Evolutionary conservation across 768 basidiomycete genomes (phyloP).

Genomic region (Exsudoporus frostii): DNA sequence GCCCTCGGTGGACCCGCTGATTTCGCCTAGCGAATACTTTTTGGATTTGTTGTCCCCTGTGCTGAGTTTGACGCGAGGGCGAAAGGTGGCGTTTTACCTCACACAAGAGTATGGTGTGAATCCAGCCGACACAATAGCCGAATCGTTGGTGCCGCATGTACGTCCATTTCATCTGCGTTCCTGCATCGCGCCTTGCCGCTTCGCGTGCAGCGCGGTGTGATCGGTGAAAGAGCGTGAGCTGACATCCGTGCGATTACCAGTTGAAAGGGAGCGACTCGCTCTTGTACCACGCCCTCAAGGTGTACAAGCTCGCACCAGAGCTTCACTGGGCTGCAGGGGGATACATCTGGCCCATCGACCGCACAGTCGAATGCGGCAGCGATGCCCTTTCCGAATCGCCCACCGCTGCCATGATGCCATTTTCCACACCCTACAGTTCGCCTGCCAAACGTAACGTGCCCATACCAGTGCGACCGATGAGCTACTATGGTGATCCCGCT

Average conservation of each 20-base stretch:
- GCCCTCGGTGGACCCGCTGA: constrained; percentile 59
- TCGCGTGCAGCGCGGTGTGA: constrained; percentile 2
- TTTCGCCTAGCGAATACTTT: constrained; percentile 71
- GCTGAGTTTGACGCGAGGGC: constrained; percentile 67
- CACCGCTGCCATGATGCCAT: constrained; percentile 22
- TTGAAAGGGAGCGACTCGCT: constrained; percentile 75
- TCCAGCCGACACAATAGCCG: constrained; percentile 67
- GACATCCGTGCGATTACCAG: constrained; percentile 35
- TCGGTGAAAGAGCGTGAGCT: constrained; percentile 11
- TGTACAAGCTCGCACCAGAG: constrained; percentile 71
- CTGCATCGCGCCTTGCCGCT: constrained; percentile 5
- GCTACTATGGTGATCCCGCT: constrained; percentile 38
- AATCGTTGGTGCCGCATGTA: constrained; percentile 68
- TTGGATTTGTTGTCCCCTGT: constrained; percentile 70
- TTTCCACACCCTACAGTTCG: constrained; percentile 21
- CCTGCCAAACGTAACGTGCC: constrained; percentile 28
- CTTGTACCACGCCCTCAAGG: constrained; percentile 71
- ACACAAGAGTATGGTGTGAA: constrained; percentile 66
- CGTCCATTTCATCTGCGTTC: constrained; percentile 26
- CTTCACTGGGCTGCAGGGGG: constrained; percentile 82
- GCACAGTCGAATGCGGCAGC: constrained; percentile 58
- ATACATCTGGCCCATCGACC: constrained; percentile 76
- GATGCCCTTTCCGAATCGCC: constrained; percentile 36
- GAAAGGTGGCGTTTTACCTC: constrained; percentile 70
- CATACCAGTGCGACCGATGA: constrained; percentile 41